Evolutionary conservation across 2,329 filamentous ascomycete species (phyloP).

Genomic region (Neospermospora avenae): DNA sequence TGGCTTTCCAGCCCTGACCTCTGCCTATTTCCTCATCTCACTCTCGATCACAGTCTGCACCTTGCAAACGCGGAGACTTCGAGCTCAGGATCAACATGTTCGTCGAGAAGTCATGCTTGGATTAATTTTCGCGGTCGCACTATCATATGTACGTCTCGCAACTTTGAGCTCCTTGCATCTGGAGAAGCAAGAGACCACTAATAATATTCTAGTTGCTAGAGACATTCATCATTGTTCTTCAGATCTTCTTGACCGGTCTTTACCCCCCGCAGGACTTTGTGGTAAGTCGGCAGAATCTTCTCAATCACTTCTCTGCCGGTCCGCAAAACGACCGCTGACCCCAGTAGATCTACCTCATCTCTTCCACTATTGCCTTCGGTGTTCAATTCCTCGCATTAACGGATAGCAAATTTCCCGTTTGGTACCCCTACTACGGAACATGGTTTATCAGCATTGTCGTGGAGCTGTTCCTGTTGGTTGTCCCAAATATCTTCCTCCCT

Average conservation of each 20-base stretch:
- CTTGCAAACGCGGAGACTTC: conserved; percentile 46
- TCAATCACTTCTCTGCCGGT: not conserved
- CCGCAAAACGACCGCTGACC: conserved; percentile 4
- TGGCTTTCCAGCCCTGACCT: conserved; percentile 53
- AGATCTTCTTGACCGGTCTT: conserved; percentile 24
- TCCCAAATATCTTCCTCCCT: conserved; percentile 33
- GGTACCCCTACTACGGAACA: conserved; percentile 62
- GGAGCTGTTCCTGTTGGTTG: conserved; percentile 47
- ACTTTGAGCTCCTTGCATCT: not conserved
- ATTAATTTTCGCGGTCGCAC: conserved; percentile 36
- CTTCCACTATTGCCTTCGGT: conserved; percentile 62
- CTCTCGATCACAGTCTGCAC: conserved; percentile 50
- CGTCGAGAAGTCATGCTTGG: conserved; percentile 44
- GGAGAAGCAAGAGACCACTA: not conserved
- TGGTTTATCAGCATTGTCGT: conserved; percentile 57
- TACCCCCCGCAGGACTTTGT: conserved; percentile 32
- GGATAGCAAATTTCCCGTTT: conserved; percentile 49
- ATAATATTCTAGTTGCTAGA: conserved; percentile 34
- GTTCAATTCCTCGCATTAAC: conserved; percentile 54
- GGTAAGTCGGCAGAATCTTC: conserved; percentile 23
- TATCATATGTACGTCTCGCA: conserved; percentile 40
- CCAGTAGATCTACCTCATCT: conserved; percentile 51
- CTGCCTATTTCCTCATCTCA: conserved; percentile 54
- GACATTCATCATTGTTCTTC: conserved; percentile 28
- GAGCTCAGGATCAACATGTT: conserved; percentile 37